Evolutionary conservation across 2,329 filamentous ascomycete genomes (phyloP).

Genomic region (Exophiala sp.): DNA sequence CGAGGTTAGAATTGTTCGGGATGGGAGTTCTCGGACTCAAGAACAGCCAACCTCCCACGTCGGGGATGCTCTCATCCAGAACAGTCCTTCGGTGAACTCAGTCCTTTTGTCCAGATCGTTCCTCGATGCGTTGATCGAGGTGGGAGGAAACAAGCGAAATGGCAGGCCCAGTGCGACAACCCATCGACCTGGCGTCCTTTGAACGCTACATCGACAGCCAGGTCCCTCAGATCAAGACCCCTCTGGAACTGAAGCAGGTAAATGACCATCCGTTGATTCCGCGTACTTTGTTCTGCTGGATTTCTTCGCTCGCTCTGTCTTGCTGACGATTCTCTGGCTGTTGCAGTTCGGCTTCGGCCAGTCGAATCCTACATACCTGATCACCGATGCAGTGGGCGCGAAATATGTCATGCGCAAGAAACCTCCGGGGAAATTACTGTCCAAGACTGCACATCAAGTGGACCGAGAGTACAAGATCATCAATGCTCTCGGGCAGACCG

Average conservation of each 20-base stretch:
- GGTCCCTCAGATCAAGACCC: constrained; percentile 77
- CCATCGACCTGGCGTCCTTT: constrained; percentile 74
- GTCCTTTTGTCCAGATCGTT: not conserved
- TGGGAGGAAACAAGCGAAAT: constrained; percentile 35
- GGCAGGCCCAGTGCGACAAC: constrained; percentile 85
- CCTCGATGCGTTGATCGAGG: not conserved
- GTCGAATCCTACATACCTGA: constrained; percentile 93
- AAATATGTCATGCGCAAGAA: constrained; percentile 95
- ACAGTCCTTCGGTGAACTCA: no score
- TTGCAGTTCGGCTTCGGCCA: constrained; percentile 89
- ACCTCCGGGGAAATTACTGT: constrained; percentile 87
- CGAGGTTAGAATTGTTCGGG: not conserved
- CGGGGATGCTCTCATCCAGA: no score
- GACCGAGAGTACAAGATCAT: constrained; percentile 93
- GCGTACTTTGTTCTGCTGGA: no score
- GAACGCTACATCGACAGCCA: constrained; percentile 70
- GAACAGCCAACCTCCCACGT: not conserved
- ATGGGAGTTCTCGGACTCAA: not conserved
- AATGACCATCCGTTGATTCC: no score
- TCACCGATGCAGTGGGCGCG: constrained; percentile 63
- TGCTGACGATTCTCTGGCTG: not conserved
- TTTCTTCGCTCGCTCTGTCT: not conserved
- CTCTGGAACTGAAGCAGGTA: constrained; percentile 85
- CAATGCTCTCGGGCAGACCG: constrained; percentile 68
- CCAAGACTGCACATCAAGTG: constrained; percentile 90